Evolutionary conservation across 176 grass and related monocot species (phyloP), one percentile per base, ranked within the genome.

Genomic region (Juncus effusus): DNA sequence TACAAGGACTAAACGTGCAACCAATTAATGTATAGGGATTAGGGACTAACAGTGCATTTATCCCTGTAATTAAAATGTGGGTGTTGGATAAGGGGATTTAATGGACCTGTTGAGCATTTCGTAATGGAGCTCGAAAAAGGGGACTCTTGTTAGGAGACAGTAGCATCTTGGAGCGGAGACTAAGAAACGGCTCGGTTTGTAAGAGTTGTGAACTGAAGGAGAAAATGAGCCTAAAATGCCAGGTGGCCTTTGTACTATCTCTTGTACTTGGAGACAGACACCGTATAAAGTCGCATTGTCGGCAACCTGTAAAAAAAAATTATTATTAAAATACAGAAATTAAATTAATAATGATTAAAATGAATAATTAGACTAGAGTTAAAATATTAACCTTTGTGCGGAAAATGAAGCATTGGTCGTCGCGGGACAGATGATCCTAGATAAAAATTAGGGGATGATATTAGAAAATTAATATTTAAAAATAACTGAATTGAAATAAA

Each of bases 41-140:
- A 28, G 1, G 1, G 1, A 28, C 19, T 28, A 28, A 28, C 19
- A 28, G 19, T 28, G 19, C 19, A 28, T 28, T 28, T 28, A 28
- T 28, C 42, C 10, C 59, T 39, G 69, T 19, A 16, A 73, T 28
- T 15, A 51, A 6, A 53, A 51, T 63, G 74, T 38, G 61, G 76
- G 41, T 16, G 50, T 37, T 51, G 58, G 75, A 75, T 14, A 66
- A 93, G 19, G 19, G 19, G 19, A 28, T 28, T 28, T 28, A 28
- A 28, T 28, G 19, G 19, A 28, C 93, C 93, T 97, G 83, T 97
- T 97, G 65, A 97, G 62, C 94, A 97, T 97, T 85, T 92, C 88
- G 84, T 93, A 97, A 67, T 93, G 88, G 53, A 97, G 85, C 77
- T 97, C 94, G 76, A 97, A 97, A 69, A 93, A 97, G 16, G 94